Evolutionary conservation across 305 asterid species (phyloP).

Genomic region (Ilex paraguariensis): DNA sequence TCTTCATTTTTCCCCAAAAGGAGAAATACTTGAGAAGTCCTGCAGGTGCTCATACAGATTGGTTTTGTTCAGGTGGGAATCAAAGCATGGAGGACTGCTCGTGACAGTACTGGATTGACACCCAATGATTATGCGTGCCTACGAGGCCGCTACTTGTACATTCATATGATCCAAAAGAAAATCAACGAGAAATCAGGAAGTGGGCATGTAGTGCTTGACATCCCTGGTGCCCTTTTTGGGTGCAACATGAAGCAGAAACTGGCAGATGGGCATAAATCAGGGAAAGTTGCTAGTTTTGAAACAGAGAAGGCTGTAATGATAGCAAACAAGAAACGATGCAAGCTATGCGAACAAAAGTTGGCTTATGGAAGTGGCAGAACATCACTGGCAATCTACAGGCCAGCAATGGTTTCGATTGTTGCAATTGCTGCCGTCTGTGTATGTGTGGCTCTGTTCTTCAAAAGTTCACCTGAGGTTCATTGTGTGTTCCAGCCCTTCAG

Average conservation of each 20-base stretch:
- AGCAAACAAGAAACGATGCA: conserved; percentile 24
- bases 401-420: conserved; percentile 79
- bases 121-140: conserved; percentile 77
- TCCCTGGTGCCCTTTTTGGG: conserved; percentile 23
- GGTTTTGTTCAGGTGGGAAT: conserved; percentile 62
- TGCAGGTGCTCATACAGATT: not conserved
- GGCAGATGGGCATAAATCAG: conserved; percentile 7
- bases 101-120: conserved; percentile 67
- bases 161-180: conserved; percentile 67
- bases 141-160: conserved; percentile 70
- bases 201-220: conserved; percentile 50
- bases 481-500: conserved; percentile 55
- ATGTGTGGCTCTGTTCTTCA: conserved; percentile 76
- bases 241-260: conserved; percentile 28
- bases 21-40: not conserved
- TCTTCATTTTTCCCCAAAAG: not conserved
- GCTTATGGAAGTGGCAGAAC: conserved; percentile 33
- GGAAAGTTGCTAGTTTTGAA: conserved; percentile 31
- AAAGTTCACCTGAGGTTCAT: conserved; percentile 67
- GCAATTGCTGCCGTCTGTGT: conserved; percentile 80
- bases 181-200: conserved; percentile 28
- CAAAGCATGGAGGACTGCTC: conserved; percentile 66
- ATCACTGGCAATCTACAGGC: conserved; percentile 60
- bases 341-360: conserved; percentile 44
- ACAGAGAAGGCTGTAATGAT: conserved; percentile 26